A percentile compares a stretch with the other conserved stretches of the same genome.
phyloP scores from a whole-genome alignment of 2,329 filamentous ascomycete species.

The Xylaria sp. region DNA sequence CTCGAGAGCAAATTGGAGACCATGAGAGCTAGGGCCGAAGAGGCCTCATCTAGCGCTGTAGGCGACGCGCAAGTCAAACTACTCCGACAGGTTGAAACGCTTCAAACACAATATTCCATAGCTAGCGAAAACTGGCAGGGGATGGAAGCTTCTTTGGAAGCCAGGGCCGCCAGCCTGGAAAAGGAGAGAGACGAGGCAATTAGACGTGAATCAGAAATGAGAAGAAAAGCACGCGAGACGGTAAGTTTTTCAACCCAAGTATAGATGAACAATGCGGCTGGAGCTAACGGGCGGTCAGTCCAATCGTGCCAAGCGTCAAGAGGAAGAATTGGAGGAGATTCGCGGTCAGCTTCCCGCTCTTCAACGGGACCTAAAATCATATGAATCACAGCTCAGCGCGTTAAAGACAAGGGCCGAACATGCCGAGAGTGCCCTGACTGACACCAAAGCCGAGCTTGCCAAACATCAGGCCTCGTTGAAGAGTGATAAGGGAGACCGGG shows the following conservation, averaged over 20 bases:
- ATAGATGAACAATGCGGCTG: conserved; percentile 25
- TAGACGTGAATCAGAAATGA: conserved; percentile 77
- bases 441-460: conserved; percentile 47
- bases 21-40: conserved; percentile 78
- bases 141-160: conserved; percentile 79
- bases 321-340: conserved; percentile 75
- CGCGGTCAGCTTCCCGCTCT: conserved; percentile 58
- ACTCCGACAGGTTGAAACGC: conserved; percentile 85
- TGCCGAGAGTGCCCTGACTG: conserved; percentile 58
- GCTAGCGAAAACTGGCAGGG: conserved; percentile 98
- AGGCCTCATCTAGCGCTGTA: conserved; percentile 74
- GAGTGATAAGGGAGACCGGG: conserved; percentile 38
- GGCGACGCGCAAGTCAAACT: conserved; percentile 86
- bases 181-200: conserved; percentile 85
- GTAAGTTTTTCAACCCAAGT: conserved; percentile 44
- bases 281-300: conserved; percentile 43
- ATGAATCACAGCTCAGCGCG: conserved; percentile 54
- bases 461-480: conserved; percentile 40
- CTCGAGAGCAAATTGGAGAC: conserved; percentile 88
- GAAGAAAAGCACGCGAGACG: conserved; percentile 82
- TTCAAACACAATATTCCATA: conserved; percentile 91
- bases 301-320: conserved; percentile 57
- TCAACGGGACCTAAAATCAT: conserved; percentile 57
- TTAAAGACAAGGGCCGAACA: conserved; percentile 62
- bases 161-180: conserved; percentile 71